These are phyloP conservation scores for Glycine tomentella DNA, from an alignment of 306 rosid genomes.

Conservation along the genomic window DNA sequence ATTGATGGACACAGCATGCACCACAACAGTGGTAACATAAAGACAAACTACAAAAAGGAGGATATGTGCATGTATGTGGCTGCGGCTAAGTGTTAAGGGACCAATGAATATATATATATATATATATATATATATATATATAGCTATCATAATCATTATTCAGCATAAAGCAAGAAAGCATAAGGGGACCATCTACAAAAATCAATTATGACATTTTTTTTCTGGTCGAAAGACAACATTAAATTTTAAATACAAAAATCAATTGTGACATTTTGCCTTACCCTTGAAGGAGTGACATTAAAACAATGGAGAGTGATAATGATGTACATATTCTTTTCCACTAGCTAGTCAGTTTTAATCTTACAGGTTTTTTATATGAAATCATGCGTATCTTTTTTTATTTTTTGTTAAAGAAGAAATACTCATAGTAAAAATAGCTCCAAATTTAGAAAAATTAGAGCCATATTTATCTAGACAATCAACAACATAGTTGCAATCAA, in stretches of 20 bases:
- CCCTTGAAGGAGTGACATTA: background rate
- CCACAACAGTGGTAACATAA: background rate
- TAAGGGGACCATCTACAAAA: background rate
- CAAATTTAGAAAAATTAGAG: no score
- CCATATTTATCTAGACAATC: no score
- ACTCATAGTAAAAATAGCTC: no score
- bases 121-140: no score
- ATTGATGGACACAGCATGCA: background rate
- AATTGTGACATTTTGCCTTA: background rate
- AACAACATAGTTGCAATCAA: no score
- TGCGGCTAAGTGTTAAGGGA: background rate
- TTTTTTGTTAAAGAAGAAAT: no score
- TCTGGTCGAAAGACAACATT: background rate
- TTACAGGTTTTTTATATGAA: background rate
- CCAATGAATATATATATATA: background rate
- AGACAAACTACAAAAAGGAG: conserved; percentile 11
- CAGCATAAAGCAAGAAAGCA: background rate
- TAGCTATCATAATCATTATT: background rate
- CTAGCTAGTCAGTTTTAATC: no score
- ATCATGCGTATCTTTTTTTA: no score
- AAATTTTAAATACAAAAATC: background rate
- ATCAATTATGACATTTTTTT: background rate
- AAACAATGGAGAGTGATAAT: background rate
- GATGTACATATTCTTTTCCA: no score
- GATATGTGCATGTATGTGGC: conserved; percentile 8